Conservation (phyloP, 371 early-diverging fungal genomes). For the Saksenaea oblongispora region DNA sequence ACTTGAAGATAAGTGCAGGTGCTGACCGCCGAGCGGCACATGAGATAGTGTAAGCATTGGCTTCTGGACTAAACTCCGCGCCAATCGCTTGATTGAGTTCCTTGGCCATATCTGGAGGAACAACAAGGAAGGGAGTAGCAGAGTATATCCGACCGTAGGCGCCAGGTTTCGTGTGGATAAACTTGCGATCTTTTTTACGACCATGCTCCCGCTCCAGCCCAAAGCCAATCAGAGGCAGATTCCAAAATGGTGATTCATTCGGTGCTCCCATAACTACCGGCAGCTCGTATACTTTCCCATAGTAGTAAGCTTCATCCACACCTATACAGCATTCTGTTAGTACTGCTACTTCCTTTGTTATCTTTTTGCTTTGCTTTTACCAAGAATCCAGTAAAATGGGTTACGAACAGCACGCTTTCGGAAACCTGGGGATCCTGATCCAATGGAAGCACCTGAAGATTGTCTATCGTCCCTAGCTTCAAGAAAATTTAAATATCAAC, state of each 20-base stretch:
- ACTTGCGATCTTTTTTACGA: neutral
- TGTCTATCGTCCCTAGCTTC: conserved; percentile 26
- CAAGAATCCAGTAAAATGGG: conserved; percentile 18
- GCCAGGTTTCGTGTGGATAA: neutral
- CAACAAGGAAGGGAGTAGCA: conserved; percentile 23
- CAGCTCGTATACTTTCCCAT: conserved; percentile 19
- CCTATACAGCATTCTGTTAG: conserved; percentile 8
- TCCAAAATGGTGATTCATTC: conserved; percentile 35
- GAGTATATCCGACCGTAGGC: conserved; percentile 25
- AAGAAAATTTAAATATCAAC: neutral
- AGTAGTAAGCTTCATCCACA: conserved; percentile 23
- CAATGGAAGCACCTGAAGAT: conserved; percentile 17
- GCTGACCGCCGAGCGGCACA: conserved; percentile 15
- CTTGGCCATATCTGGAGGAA: conserved; percentile 20
- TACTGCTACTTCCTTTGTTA: neutral
- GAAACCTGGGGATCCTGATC: conserved; percentile 22
- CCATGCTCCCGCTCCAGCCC: neutral
- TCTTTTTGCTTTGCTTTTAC: neutral
- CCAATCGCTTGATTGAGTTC: conserved; percentile 21
- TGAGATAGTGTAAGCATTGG: conserved; percentile 21
- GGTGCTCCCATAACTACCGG: conserved; percentile 10
- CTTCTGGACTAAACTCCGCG: conserved; percentile 13
- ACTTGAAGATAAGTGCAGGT: conserved; percentile 21
- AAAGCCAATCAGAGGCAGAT: conserved; percentile 23
- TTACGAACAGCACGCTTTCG: conserved; percentile 18